Evolutionary conservation across 176 grass and related monocot species (phyloP).

Genomic region (Bonia amplexicaulis): DNA sequence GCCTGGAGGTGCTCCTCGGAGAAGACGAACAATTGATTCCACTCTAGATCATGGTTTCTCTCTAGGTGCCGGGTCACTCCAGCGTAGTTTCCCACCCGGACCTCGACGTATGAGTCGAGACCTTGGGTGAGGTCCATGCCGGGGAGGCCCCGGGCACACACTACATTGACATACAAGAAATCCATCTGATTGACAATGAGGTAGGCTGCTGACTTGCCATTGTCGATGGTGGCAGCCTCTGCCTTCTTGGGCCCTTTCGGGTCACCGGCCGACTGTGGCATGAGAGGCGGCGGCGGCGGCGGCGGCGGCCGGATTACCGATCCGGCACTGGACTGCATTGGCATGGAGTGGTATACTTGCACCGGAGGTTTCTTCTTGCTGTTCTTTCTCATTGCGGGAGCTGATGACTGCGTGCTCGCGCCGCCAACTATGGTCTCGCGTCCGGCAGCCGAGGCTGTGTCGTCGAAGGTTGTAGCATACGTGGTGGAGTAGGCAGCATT

Average conservation of each 20-base stretch:
- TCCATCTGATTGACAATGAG: not conserved
- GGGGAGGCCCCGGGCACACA: not conserved
- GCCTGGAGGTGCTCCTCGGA: not conserved
- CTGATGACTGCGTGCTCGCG: not conserved
- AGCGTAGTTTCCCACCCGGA: not conserved
- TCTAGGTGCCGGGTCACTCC: not conserved
- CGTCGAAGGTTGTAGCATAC: not conserved
- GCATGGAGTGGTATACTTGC: not conserved
- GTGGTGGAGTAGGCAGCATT: slow-evolving; percentile 1
- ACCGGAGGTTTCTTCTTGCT: not conserved
- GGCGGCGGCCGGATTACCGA: not conserved
- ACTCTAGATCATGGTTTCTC: not conserved
- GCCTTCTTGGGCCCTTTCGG: not conserved
- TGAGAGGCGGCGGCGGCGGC: not conserved
- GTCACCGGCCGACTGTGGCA: not conserved
- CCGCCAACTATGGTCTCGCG: slow-evolving; percentile 1
- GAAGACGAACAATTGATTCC: slow-evolving; percentile 25
- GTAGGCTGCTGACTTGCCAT: not conserved
- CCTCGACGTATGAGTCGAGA: not conserved
- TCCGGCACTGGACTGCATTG: not conserved
- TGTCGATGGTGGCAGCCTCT: not conserved
- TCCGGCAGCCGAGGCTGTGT: not conserved
- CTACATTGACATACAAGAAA: slow-evolving; percentile 10
- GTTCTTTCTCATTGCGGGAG: not conserved
- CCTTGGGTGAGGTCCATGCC: not conserved